These are phyloP conservation scores for Colletotrichum caudatum DNA, from an alignment of 2,329 filamentous ascomycete species.

Conservation along the genomic window DNA sequence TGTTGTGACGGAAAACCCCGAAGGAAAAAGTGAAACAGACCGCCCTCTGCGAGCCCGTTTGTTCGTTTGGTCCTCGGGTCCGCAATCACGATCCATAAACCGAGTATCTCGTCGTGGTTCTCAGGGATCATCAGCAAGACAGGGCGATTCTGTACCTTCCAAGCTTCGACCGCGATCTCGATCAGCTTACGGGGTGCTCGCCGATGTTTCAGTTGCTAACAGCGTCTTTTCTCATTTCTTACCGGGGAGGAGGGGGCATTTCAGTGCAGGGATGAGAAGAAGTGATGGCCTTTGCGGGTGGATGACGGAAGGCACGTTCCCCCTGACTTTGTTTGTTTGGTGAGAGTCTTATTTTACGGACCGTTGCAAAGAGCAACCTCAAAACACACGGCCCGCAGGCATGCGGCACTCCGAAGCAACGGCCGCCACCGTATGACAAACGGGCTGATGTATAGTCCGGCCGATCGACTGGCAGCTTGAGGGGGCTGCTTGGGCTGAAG, in stretches of 20 bases:
- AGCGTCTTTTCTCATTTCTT: not conserved
- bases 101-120: not conserved
- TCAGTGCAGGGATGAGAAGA: conserved; percentile 14
- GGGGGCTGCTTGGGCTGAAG: conserved; percentile 6
- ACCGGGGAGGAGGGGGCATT: not conserved
- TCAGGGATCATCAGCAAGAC: not conserved
- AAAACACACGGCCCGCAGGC: conserved; percentile 9
- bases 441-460: conserved; percentile 25
- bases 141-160: not conserved
- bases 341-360: conserved; percentile 32
- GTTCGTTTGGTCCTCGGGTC: not conserved
- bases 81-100: not conserved
- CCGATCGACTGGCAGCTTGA: conserved; percentile 21
- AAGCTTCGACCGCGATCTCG: conserved; percentile 22
- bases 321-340: conserved; percentile 36
- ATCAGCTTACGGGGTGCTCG: conserved; percentile 7
- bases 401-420: conserved; percentile 38
- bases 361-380: not conserved
- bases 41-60: not conserved
- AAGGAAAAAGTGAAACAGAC: conserved; percentile 7
- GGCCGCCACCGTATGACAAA: conserved; percentile 30
- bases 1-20: not conserved
- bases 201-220: not conserved
- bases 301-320: conserved; percentile 38
- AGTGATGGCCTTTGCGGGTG: not conserved